Evolutionary conservation across 345 rosid genomes (phyloP), one percentile per base, ranked within the genome.

Genomic region (Euclidium syriacum): DNA sequence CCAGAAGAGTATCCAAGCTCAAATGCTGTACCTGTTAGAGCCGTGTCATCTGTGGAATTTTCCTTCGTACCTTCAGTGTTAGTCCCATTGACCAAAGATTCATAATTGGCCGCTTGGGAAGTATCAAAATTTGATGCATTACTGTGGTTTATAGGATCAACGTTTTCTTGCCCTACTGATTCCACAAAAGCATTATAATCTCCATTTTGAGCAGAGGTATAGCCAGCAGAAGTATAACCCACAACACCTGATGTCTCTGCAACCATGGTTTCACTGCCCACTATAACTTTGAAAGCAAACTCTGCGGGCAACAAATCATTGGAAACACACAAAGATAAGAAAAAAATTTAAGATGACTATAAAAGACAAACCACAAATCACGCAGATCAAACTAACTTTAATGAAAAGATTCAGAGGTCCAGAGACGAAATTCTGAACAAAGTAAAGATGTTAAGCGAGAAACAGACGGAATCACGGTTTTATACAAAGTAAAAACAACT

Each of bases 51-150:
- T 12, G 73, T 73, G 47, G 77, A 74, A 72, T 33, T 75, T 33
- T 88, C 96, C 71, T 85, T 94, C 78, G 63, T 79, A 59, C 67
- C 83, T 57, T 56, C 43, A 50, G 43, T 65, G 40, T 49, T 62
- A 70, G 64, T 80, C 11, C 97, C 97, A 74, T 92, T 89, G 27
- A 78, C 67, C 63, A 82, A 50, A 22, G 81, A 57, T 72, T 65
- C 58, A 58, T 75, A 75, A 70, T 35, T 61, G 30, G 65, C 64
- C 46, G 33, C 56, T 29, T 66, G 68, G 35, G 69, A 17, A 11
- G 65, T 52, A 14, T 32, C 72, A 25, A 19, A 56, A 68, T 68
- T 79, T 1, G 40, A 60, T 12, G 68, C 54, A 65, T 59, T 58
- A 52, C 14, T 67, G 41, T 69, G 72, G 52, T 51, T 53, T 14